Evolutionary conservation across 192 early-diverging fungal genomes (phyloP).

Genomic region (Coemansia guatemalensis): DNA sequence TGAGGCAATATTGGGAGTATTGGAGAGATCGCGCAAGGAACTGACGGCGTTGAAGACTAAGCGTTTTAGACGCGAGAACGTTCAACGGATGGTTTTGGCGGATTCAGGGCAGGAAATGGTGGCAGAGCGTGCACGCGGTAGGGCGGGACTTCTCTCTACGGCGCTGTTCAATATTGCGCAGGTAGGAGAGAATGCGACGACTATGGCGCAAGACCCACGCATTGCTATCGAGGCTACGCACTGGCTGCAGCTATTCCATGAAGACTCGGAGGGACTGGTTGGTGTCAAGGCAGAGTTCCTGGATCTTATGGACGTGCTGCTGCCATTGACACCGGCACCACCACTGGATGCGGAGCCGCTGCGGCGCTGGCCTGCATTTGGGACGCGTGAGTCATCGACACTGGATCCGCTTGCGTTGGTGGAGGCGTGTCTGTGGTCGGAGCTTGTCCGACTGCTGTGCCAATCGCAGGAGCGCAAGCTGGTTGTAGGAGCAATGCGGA

Average conservation of each 20-base stretch:
- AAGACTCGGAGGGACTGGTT: slow-evolving; percentile 5
- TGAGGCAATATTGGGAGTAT: slow-evolving; percentile 37
- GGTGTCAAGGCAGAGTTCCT: slow-evolving; percentile 29
- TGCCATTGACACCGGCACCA: slow-evolving; percentile 34
- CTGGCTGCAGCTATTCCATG: slow-evolving; percentile 30
- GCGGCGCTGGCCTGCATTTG: slow-evolving; percentile 29
- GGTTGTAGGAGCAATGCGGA: slow-evolving; percentile 37
- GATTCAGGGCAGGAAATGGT: slow-evolving; percentile 26
- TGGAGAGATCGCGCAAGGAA: slow-evolving; percentile 36
- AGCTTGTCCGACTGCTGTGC: slow-evolving; percentile 37
- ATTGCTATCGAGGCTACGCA: slow-evolving; percentile 37
- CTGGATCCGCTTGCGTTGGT: slow-evolving; percentile 41
- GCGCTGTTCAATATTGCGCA: slow-evolving; percentile 46
- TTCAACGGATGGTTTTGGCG: slow-evolving; percentile 10
- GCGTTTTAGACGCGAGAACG: not conserved
- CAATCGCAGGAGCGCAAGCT: slow-evolving; percentile 37
- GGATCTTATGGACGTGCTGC: slow-evolving; percentile 39
- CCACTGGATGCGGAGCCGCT: slow-evolving; percentile 24
- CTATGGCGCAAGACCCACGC: slow-evolving; percentile 46
- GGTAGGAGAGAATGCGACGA: slow-evolving; percentile 38
- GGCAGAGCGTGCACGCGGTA: slow-evolving; percentile 18
- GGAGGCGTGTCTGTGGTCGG: slow-evolving; percentile 49
- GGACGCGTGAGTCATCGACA: slow-evolving; percentile 13
- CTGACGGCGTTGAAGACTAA: slow-evolving; percentile 2
- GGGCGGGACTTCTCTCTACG: slow-evolving; percentile 33